Evolutionary conservation across 108 stramenopile species (phyloP).

Genomic region (Cyclotella distinguenda): DNA sequence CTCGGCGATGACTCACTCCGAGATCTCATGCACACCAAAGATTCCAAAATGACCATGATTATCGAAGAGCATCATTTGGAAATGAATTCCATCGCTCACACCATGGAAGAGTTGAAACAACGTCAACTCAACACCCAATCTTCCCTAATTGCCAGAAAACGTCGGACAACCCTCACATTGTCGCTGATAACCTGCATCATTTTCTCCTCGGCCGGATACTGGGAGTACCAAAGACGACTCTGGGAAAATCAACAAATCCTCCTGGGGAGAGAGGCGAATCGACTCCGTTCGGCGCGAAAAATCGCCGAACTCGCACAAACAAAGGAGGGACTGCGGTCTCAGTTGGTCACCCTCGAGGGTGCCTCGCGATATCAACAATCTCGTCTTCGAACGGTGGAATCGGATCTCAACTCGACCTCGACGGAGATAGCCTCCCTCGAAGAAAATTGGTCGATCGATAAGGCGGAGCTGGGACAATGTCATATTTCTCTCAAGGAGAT

Average conservation of each 20-base stretch:
- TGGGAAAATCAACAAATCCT: slow-evolving; percentile 6
- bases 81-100: slow-evolving; percentile 15
- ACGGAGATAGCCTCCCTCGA: slow-evolving; percentile 20
- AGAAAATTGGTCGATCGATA: slow-evolving; percentile 21
- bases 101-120: slow-evolving; percentile 10
- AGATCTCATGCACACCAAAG: slow-evolving; percentile 28
- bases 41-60: slow-evolving; percentile 22
- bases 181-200: neutral
- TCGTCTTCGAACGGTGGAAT: slow-evolving; percentile 14
- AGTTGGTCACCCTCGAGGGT: slow-evolving; percentile 18
- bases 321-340: slow-evolving; percentile 7
- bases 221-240: slow-evolving; percentile 15
- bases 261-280: slow-evolving; percentile 8
- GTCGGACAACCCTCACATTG: neutral
- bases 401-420: neutral
- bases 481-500: neutral
- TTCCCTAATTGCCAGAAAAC: neutral
- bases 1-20: slow-evolving; percentile 16
- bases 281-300: slow-evolving; percentile 3
- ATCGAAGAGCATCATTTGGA: slow-evolving; percentile 40
- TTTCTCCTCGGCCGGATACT: neutral
- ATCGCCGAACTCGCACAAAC: slow-evolving; percentile 6
- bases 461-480: slow-evolving; percentile 20
- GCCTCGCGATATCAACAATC: slow-evolving; percentile 16
- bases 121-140: slow-evolving; percentile 1